Evolutionary conservation across 352 stramenopile species (phyloP).

Genomic region (Phytophthora boehmeriae): DNA sequence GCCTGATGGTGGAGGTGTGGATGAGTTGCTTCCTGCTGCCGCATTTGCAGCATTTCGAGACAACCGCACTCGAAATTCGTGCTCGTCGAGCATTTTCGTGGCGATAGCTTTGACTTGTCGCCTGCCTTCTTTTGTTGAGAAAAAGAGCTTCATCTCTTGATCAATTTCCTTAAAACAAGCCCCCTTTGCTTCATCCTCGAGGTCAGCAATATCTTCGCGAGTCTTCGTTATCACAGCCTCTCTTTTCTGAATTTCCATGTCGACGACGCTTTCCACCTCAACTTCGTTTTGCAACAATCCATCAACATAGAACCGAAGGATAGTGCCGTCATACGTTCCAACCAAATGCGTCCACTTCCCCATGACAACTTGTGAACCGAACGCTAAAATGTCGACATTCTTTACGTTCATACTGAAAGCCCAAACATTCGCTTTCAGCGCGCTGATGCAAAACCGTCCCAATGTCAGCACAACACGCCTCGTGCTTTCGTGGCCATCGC

Average conservation of each 20-base stretch:
- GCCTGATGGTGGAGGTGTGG: neutral
- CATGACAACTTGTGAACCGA: constrained; percentile 53
- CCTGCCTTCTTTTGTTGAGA: constrained; percentile 76
- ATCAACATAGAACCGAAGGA: constrained; percentile 85
- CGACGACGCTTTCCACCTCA: constrained; percentile 75
- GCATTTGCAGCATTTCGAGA: constrained; percentile 42
- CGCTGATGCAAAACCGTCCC: constrained; percentile 76
- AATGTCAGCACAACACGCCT: constrained; percentile 70
- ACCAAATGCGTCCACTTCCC: constrained; percentile 89
- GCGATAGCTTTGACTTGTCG: constrained; percentile 61
- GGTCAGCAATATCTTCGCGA: constrained; percentile 71
- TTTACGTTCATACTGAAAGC: constrained; percentile 81
- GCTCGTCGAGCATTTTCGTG: constrained; percentile 80
- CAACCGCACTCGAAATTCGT: constrained; percentile 82
- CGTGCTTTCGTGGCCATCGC: constrained; percentile 72
- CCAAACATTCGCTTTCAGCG: constrained; percentile 78
- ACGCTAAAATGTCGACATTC: constrained; percentile 77
- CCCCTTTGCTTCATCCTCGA: constrained; percentile 78
- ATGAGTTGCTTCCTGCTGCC: neutral
- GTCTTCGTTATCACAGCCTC: constrained; percentile 76
- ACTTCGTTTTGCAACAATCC: constrained; percentile 72
- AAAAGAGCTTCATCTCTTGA: constrained; percentile 64
- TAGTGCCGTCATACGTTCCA: constrained; percentile 89
- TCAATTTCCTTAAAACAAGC: constrained; percentile 80
- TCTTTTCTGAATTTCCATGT: constrained; percentile 64